Conservation (phyloP, 176 grass and related monocot species). For the Rhipidocladum racemiflorum region DNA sequence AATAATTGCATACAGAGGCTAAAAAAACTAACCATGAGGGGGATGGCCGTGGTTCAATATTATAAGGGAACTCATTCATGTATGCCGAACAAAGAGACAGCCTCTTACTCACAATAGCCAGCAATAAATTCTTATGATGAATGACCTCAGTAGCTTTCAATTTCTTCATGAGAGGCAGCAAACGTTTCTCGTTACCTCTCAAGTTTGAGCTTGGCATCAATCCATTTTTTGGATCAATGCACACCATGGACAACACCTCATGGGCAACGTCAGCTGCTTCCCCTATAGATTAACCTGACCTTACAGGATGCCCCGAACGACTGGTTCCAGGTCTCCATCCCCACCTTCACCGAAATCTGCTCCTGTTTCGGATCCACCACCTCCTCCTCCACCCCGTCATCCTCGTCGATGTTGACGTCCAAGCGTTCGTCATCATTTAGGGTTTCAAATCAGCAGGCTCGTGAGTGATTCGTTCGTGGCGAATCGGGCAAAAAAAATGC, state of each 20-base stretch:
- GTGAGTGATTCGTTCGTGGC: no score
- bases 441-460: no score
- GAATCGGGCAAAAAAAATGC: no score
- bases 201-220: constrained; percentile 73
- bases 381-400: no score
- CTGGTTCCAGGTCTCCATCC: constrained; percentile 45
- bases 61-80: constrained; percentile 80
- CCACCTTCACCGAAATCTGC: no score
- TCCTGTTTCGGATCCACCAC: no score
- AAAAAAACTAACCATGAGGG: constrained; percentile 72
- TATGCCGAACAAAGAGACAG: constrained; percentile 73
- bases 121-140: constrained; percentile 69
- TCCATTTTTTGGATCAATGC: constrained; percentile 86
- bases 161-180: constrained; percentile 87
- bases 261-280: constrained; percentile 62
- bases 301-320: constrained; percentile 33
- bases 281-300: constrained; percentile 55
- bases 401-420: no score
- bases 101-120: constrained; percentile 61
- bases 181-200: constrained; percentile 83
- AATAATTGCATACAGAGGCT: constrained; percentile 11
- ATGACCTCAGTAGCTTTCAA: constrained; percentile 62
- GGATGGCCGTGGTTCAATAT: constrained; percentile 57
- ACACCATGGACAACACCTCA: constrained; percentile 77
- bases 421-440: no score